Conservation (phyloP, 768 basidiomycete species). For the Lentinula edodes region DNA sequence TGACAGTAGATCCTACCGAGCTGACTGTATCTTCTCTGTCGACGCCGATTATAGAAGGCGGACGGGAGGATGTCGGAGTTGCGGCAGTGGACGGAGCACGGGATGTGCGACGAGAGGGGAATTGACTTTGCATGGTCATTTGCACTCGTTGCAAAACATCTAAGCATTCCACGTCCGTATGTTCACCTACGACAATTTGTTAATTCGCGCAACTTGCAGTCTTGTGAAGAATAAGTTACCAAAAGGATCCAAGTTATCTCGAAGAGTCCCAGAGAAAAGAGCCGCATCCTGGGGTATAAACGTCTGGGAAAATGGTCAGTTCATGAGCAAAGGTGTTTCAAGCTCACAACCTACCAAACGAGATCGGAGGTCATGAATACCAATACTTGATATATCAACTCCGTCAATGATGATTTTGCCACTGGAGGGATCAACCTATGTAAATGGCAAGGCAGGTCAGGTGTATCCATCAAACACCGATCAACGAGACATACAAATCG, state of each 20-base stretch:
- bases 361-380: conserved; percentile 77
- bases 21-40: conserved; percentile 35
- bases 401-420: conserved; percentile 84
- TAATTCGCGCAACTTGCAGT: neutral
- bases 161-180: conserved; percentile 72
- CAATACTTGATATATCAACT: conserved; percentile 82
- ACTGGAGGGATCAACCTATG: conserved; percentile 63
- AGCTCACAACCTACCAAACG: conserved; percentile 40
- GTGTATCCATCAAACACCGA: neutral
- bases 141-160: conserved; percentile 82
- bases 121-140: conserved; percentile 51
- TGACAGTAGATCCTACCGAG: conserved; percentile 36
- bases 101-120: conserved; percentile 45
- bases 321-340: neutral
- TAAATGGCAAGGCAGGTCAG: conserved; percentile 1
- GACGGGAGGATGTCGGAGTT: conserved; percentile 38
- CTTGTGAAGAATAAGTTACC: conserved; percentile 18
- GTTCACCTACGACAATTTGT: conserved; percentile 44
- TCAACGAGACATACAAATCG: conserved; percentile 54
- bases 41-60: conserved; percentile 33
- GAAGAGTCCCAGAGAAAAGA: conserved; percentile 57
- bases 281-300: conserved; percentile 68
- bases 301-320: conserved; percentile 38
- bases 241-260: conserved; percentile 53
- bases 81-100: conserved; percentile 40